Percentiles rank a stretch among this genome's conserved stretches.
These are phyloP conservation scores for Eremochloa ophiuroides DNA, from an alignment of 176 grass and related monocot species.

Conservation along the genomic window DNA sequence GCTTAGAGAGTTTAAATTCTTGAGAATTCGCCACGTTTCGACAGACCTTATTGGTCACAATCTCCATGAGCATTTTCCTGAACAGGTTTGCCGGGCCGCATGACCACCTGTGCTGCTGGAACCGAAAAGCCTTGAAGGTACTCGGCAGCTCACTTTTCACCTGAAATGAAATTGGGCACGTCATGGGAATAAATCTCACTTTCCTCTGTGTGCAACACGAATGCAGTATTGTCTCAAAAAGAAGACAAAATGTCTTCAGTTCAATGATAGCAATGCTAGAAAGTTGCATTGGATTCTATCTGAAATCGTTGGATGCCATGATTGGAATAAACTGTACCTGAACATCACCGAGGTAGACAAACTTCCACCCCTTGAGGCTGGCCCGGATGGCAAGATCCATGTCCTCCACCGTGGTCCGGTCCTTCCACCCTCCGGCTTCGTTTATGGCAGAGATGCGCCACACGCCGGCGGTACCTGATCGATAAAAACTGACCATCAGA, in stretches of 20 bases:
- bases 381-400: conserved; percentile 78
- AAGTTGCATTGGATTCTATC: conserved; percentile 17
- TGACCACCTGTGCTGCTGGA: conserved; percentile 83
- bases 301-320: neutral
- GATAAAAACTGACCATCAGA: conserved; percentile 1
- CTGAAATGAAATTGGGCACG: conserved; percentile 20
- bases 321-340: conserved; percentile 47
- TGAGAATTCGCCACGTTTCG: neutral
- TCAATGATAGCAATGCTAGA: conserved; percentile 11
- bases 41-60: conserved; percentile 71
- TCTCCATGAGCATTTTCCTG: conserved; percentile 71
- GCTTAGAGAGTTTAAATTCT: neutral
- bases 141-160: conserved; percentile 88
- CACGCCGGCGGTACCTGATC: conserved; percentile 60
- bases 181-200: neutral
- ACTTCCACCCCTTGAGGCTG: conserved; percentile 72
- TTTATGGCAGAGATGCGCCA: conserved; percentile 65
- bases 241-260: neutral
- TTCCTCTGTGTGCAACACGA: conserved; percentile 11
- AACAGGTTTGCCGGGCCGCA: conserved; percentile 80
- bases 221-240: neutral
- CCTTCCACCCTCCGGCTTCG: conserved; percentile 79
- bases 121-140: conserved; percentile 84
- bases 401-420: conserved; percentile 82
- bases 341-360: conserved; percentile 67